A percentile compares a stretch with the other conserved stretches of the same genome.
phyloP scores from a whole-genome alignment of 73 alveolate genomes.

The Paramecium sonneborni region DNA sequence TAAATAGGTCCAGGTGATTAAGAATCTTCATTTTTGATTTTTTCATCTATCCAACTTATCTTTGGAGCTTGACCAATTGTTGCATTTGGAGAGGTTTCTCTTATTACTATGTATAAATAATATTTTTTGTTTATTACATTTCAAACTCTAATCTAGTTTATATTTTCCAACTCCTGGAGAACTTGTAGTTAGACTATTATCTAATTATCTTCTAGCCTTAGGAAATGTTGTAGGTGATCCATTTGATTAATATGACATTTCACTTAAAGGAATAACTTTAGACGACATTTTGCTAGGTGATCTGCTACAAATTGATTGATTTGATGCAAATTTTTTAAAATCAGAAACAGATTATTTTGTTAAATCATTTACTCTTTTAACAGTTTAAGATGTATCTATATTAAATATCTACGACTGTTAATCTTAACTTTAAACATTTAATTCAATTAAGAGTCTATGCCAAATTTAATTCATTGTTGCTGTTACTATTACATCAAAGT shows the following conservation, averaged over 20 bases:
- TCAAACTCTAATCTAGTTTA: background rate
- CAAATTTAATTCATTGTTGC: constrained; percentile 17
- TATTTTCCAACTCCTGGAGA: constrained; percentile 59
- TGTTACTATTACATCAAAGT: constrained; percentile 33
- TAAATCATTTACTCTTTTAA: background rate
- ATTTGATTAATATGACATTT: constrained; percentile 28
- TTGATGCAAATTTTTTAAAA: background rate
- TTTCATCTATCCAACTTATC: constrained; percentile 59
- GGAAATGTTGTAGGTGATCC: constrained; percentile 42
- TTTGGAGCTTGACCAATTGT: constrained; percentile 34
- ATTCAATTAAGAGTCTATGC: background rate
- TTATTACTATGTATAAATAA: background rate
- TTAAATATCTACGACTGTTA: background rate
- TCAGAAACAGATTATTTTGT: background rate
- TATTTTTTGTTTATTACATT: background rate
- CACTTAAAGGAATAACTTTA: constrained; percentile 12
- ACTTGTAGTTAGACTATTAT: constrained; percentile 28
- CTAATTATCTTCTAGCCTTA: constrained; percentile 23
- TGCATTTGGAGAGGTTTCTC: background rate
- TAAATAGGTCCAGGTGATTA: constrained; percentile 48
- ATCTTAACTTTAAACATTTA: background rate
- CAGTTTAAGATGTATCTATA: background rate
- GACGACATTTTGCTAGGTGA: constrained; percentile 48
- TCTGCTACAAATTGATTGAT: background rate
- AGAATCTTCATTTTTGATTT: background rate